These are phyloP conservation scores for Wickerhamomyces hampshirensis DNA, from an alignment of 805 yeast species.

Conservation along the genomic window DNA sequence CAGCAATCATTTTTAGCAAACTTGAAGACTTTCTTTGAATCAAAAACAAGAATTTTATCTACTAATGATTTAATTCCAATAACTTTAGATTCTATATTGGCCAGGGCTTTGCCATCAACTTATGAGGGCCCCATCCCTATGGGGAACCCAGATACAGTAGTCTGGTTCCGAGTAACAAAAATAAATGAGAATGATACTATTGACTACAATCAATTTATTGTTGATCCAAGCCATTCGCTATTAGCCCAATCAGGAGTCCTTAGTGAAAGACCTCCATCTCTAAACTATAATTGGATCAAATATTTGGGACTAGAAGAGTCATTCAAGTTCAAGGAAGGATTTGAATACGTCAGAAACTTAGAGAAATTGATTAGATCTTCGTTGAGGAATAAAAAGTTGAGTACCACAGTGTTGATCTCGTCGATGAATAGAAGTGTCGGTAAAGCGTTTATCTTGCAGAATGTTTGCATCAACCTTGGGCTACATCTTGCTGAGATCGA, in stretches of 20 bases:
- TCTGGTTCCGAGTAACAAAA: slow-evolving; percentile 77
- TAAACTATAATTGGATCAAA: slow-evolving; percentile 35
- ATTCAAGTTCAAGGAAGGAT: slow-evolving; percentile 33
- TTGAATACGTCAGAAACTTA: slow-evolving; percentile 47
- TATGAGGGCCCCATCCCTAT: slow-evolving; percentile 34
- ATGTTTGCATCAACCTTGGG: slow-evolving; percentile 55
- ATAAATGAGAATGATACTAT: slow-evolving; percentile 30
- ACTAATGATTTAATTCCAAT: slow-evolving; percentile 73
- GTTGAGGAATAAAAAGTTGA: slow-evolving; percentile 34
- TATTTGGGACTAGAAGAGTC: slow-evolving; percentile 41
- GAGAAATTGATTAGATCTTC: slow-evolving; percentile 52
- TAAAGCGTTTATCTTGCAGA: slow-evolving; percentile 58
- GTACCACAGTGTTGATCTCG: slow-evolving; percentile 59
- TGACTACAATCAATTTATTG: slow-evolving; percentile 39
- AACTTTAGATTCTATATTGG: slow-evolving; percentile 63
- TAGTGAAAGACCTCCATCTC: slow-evolving; percentile 30
- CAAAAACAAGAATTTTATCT: slow-evolving; percentile 50
- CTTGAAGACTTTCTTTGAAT: slow-evolving; percentile 58
- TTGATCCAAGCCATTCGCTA: slow-evolving; percentile 65
- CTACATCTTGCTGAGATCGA: slow-evolving; percentile 64
- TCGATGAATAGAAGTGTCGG: slow-evolving; percentile 79
- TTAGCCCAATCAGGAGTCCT: slow-evolving; percentile 62
- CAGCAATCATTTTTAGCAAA: slow-evolving; percentile 60
- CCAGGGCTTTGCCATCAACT: slow-evolving; percentile 36
- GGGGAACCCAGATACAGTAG: slow-evolving; percentile 66